These are phyloP conservation scores for Persicaria tinctoria DNA, from an alignment of 148 eudicot species.

Conservation along the genomic window DNA sequence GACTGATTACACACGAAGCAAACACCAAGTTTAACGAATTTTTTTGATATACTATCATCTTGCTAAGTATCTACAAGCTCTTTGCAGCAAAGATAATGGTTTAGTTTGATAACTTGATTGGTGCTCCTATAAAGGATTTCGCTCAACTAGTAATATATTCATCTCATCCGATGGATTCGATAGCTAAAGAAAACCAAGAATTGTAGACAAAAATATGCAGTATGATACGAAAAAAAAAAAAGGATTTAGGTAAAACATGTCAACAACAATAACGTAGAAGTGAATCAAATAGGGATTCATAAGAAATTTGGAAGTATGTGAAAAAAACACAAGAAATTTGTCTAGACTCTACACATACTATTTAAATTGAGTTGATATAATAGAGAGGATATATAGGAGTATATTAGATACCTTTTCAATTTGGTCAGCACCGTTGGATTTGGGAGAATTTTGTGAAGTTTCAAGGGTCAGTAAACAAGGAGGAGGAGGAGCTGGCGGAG, in stretches of 20 bases:
- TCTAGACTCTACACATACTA: background rate
- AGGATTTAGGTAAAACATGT: too few relatives aligned
- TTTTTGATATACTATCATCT: too few relatives aligned
- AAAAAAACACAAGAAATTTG: background rate
- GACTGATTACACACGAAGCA: too few relatives aligned
- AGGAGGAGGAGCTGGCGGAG: background rate
- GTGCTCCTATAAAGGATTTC: background rate
- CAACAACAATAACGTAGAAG: background rate
- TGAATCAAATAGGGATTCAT: too few relatives aligned
- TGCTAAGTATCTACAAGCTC: too few relatives aligned
- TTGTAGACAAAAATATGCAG: background rate
- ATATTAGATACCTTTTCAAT: conserved; percentile 30
- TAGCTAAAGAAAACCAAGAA: background rate
- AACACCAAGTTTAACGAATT: too few relatives aligned
- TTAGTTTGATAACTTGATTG: background rate
- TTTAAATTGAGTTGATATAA: too few relatives aligned
- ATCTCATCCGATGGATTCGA: background rate
- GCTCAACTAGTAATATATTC: background rate
- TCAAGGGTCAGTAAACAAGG: conserved; percentile 17
- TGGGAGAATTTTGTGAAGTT: conserved; percentile 40
- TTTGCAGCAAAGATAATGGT: too few relatives aligned
- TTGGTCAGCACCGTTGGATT: conserved; percentile 43
- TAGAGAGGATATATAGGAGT: too few relatives aligned
- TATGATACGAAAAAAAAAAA: too few relatives aligned
- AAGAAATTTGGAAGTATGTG: background rate